Conservation (phyloP, 495 filamentous ascomycete genomes). For the Talaromyces ruber region DNA sequence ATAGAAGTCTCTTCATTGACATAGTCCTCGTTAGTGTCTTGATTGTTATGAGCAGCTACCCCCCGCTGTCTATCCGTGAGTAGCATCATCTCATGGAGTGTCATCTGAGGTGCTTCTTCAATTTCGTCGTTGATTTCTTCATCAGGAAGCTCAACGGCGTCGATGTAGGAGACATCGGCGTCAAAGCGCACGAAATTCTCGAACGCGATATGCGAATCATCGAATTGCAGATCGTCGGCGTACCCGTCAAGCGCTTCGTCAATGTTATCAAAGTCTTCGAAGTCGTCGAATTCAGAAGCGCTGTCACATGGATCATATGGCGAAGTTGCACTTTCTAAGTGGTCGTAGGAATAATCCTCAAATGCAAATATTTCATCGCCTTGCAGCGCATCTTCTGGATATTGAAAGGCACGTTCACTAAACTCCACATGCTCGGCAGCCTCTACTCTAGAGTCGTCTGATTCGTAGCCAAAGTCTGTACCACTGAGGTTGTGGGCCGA, state of each 20-base stretch:
- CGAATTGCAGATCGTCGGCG: constrained; percentile 22
- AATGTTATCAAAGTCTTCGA: constrained; percentile 10
- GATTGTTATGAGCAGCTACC: constrained; percentile 13
- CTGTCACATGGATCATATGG: constrained; percentile 4
- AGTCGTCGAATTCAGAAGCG: constrained; percentile 1
- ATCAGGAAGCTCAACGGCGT: constrained; percentile 16
- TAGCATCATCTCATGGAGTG: constrained; percentile 37
- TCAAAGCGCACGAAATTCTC: constrained; percentile 32
- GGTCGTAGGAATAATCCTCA: background rate
- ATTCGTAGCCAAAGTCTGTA: constrained; percentile 34
- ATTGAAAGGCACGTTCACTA: background rate
- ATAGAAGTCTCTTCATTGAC: constrained; percentile 8
- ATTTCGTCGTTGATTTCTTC: constrained; percentile 15
- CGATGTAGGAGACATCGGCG: constrained; percentile 28
- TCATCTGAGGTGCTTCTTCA: constrained; percentile 24
- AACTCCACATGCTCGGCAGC: constrained; percentile 7
- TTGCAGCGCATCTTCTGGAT: background rate
- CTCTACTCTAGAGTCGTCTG: constrained; percentile 28
- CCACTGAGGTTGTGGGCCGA: constrained; percentile 18
- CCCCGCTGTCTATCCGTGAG: constrained; percentile 18
- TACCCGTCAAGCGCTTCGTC: constrained; percentile 25
- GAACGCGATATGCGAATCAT: constrained; percentile 35
- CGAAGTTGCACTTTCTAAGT: background rate
- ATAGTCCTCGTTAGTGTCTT: constrained; percentile 9
- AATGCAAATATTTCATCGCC: constrained; percentile 5